Evolutionary conservation across 345 rosid genomes (phyloP).

Genomic region (Pugionium cornutum): DNA sequence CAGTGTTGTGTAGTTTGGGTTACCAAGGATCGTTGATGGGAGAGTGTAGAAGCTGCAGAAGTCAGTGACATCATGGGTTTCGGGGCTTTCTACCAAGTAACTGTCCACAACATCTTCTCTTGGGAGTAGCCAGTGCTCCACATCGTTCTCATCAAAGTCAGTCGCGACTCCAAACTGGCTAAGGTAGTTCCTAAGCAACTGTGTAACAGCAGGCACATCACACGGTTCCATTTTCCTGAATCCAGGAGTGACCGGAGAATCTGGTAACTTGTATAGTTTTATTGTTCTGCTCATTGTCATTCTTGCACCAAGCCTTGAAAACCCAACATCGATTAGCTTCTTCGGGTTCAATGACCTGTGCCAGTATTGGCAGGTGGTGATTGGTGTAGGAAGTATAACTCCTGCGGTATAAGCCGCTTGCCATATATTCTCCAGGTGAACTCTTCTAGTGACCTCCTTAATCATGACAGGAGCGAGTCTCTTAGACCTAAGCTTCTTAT

Average conservation of each 20-base stretch:
- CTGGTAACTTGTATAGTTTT: slow-evolving; percentile 14
- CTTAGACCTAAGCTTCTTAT: slow-evolving; percentile 14
- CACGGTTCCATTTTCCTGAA: slow-evolving; percentile 12
- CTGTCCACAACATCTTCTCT: slow-evolving; percentile 17
- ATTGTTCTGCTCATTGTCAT: slow-evolving; percentile 9
- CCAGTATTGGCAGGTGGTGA: slow-evolving; percentile 8
- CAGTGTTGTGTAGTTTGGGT: slow-evolving; percentile 8
- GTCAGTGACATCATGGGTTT: slow-evolving; percentile 1
- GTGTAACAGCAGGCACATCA: slow-evolving; percentile 13
- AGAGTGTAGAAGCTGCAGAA: slow-evolving; percentile 17
- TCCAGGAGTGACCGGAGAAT: background rate
- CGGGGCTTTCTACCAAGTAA: slow-evolving; percentile 8
- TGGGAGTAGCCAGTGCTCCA: slow-evolving; percentile 20
- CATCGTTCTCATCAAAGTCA: slow-evolving; percentile 14
- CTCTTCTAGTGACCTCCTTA: slow-evolving; percentile 8
- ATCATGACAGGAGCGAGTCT: slow-evolving; percentile 13
- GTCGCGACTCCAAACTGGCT: background rate
- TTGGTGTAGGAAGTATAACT: slow-evolving; percentile 13
- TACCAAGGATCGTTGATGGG: slow-evolving; percentile 2
- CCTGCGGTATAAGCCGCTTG: slow-evolving; percentile 13
- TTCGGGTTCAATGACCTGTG: slow-evolving; percentile 8
- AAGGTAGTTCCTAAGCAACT: background rate
- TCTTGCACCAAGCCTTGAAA: slow-evolving; percentile 4
- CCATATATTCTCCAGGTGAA: slow-evolving; percentile 14
- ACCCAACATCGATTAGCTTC: slow-evolving; percentile 14